Evolutionary conservation across 192 early-diverging fungal genomes (phyloP).

Genomic region (Coemansia sp.): DNA sequence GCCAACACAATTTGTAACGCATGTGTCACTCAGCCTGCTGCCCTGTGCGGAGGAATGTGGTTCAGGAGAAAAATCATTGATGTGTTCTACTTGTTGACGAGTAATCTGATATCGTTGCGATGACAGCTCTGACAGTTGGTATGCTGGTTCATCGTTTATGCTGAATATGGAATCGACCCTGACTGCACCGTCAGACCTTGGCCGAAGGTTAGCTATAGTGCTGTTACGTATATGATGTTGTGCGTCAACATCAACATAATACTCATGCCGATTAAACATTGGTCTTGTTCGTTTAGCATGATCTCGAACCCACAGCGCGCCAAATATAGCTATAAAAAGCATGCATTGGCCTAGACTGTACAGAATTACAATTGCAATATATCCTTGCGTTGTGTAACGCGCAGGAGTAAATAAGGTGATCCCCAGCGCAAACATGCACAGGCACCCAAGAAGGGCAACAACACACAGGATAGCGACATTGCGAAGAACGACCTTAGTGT

Average conservation of each 20-base stretch:
- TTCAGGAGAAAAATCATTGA: background rate
- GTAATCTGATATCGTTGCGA: background rate
- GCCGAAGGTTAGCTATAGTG: background rate
- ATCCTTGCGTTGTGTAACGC: slow-evolving; percentile 10
- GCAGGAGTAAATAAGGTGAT: slow-evolving; percentile 10
- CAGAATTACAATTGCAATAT: slow-evolving; percentile 14
- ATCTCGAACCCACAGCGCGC: slow-evolving; percentile 31
- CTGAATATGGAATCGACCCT: background rate
- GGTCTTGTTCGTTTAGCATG: slow-evolving; percentile 34
- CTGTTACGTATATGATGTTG: background rate
- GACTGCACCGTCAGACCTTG: background rate
- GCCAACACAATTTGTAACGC: background rate
- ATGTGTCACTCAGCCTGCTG: no score
- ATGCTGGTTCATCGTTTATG: background rate
- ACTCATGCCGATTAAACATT: slow-evolving; percentile 25
- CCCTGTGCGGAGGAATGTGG: no score
- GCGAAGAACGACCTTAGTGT: slow-evolving; percentile 27
- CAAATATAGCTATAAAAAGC: slow-evolving; percentile 27
- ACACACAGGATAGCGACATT: slow-evolving; percentile 21
- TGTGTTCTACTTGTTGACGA: background rate
- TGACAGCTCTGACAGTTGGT: background rate
- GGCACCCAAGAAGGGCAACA: slow-evolving; percentile 25
- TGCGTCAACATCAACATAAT: slow-evolving; percentile 14
- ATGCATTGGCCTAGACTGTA: slow-evolving; percentile 34
- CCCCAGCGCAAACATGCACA: slow-evolving; percentile 16